Evolutionary conservation across 2,329 filamentous ascomycete species (phyloP), one percentile per base, ranked within the genome.

Genomic region (Pseudogymnoascus sp.): DNA sequence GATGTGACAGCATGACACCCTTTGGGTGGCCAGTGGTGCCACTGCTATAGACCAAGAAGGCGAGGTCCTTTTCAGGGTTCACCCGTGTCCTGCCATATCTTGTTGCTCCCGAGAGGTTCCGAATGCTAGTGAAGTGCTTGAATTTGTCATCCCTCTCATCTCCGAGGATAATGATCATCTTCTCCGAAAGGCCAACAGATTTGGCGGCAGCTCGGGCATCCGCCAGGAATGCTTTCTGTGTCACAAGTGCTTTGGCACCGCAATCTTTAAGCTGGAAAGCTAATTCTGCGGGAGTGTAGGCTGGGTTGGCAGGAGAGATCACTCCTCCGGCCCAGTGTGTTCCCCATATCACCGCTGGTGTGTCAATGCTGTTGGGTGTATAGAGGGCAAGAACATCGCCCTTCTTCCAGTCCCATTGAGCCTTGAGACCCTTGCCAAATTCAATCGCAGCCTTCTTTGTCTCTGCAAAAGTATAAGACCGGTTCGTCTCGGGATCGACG

Each of bases 11-110:
- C 84, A 91, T 89, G 12, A 97, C 93, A 14, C 93, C 93, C 75
- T 97, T 97, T 0, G 93, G 93, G 60, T 92, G 78, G 1, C 93
- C 93, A 0, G 93, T 97, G 0, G 93, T 97, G 6, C 93, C 93
- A 6, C 89, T 93, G 60, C 88, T 91, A 50, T 96, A 97, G 0
- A 96, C 91, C 64, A 97, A 76, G 71, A 95, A 96, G 0, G 91
- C 89, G 25, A 95, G 74, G 72, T 96, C 91, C 64, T 85, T 87
- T 60, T 82, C 81, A 0, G 90, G 84, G 59, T 89, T 80, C 61
- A 91, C 76, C 69, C 83, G 86, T 4, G 85, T 79, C 63, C 82
- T 82, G 16, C 84, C 80, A 70, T 83, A 85, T 67, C 84, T 80
- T 2, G 81, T 78, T 0, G 82, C 79, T 3, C 84, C 81, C 1